Percentiles rank a stretch among this genome's conserved stretches.
phyloP scores from a whole-genome alignment of 2,329 filamentous ascomycete species.

The Knoxdaviesia capensis region DNA sequence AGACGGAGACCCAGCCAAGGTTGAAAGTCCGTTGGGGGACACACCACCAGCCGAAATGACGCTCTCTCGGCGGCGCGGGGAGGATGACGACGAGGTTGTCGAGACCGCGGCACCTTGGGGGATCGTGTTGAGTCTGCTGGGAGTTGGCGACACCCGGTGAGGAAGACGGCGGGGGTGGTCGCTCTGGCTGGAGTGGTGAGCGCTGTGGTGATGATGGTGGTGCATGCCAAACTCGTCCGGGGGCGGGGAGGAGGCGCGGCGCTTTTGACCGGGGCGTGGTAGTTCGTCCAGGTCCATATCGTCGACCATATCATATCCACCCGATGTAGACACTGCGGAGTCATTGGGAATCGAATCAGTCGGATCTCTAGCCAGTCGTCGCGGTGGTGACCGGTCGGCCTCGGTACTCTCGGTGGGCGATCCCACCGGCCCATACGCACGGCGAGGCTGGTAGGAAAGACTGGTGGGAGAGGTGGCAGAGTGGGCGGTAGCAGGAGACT shows the following conservation, averaged over 20 bases:
- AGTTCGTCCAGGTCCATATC: constrained; percentile 20
- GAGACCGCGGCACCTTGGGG: constrained; percentile 25
- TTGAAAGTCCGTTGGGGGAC: constrained; percentile 24
- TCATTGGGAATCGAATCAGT: constrained; percentile 15
- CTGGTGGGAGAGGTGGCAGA: constrained; percentile 18
- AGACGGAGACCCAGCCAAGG: constrained; percentile 29
- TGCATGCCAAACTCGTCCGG: constrained; percentile 22
- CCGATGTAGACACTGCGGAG: constrained; percentile 23
- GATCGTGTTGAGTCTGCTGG: constrained; percentile 21
- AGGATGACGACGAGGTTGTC: constrained; percentile 13
- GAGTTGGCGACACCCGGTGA: constrained; percentile 28
- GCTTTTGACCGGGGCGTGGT: constrained; percentile 21
- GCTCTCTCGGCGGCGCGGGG: constrained; percentile 9
- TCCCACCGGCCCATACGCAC: constrained; percentile 18
- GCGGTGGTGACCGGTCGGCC: constrained; percentile 23
- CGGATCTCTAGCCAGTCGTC: constrained; percentile 10
- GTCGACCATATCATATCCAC: constrained; percentile 18
- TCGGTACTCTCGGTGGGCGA: constrained; percentile 23
- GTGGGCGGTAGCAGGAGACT: constrained; percentile 11
- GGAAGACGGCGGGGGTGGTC: constrained; percentile 23
- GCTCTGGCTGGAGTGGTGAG: constrained; percentile 13
- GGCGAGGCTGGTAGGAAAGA: constrained; percentile 23
- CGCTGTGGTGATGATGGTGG: constrained; percentile 2
- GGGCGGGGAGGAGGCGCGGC: constrained; percentile 32
- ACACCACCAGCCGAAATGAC: constrained; percentile 24